Evolutionary conservation across 495 filamentous ascomycete genomes (phyloP), one percentile per base, ranked within the genome.

Genomic region (Penicillium riverlandense): DNA sequence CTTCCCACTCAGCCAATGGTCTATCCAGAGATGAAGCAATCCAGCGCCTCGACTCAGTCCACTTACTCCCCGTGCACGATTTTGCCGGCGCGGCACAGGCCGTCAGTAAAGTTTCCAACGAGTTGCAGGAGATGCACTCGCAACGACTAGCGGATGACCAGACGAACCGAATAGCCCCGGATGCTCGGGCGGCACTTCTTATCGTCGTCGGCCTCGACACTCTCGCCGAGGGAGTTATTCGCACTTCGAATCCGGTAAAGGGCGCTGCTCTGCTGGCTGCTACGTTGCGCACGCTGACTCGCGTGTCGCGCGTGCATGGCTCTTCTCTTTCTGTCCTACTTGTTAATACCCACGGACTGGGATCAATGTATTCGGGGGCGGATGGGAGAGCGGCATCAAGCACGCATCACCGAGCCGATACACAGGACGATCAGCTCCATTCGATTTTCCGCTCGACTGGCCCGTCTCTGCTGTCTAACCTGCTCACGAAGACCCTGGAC

Each of bases 121-220:
- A 43, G 7, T 37, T 72, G 8, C 40, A 63, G 27, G 38, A 43
- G 7, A 41, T 55, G 32, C 42, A 45, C 35, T 49, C 53, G 15
- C 37, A 37, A 7, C 48, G 40, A 15, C 11, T 22, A 29, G 38
- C 37, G 34, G 36, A 41, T 12, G 32, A 34, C 7, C n/a, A 10
- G 14, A 35, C 11, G 31, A n/a, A 38, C 37, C 34, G 30, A 28
- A n/a, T 13, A 7, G 35, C 3, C 22, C 6, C 28, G 0, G 29
- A 47, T 13, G 38, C 46, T 2, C 22, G 22, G 22, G 22, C 22
- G 22, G 45, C 58, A 7, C 28, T 67, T 8, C 12, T 73, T 7
- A 59, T 70, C 15, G 55, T 73, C 3, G 63, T 46, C 11, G 66
- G 67, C 10, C 65, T 73, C 11, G 69, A 73, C 41, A 57, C 52